These are phyloP conservation scores for Bonia amplexicaulis DNA, from an alignment of 176 grass and related monocot genomes.

Conservation along the genomic window DNA sequence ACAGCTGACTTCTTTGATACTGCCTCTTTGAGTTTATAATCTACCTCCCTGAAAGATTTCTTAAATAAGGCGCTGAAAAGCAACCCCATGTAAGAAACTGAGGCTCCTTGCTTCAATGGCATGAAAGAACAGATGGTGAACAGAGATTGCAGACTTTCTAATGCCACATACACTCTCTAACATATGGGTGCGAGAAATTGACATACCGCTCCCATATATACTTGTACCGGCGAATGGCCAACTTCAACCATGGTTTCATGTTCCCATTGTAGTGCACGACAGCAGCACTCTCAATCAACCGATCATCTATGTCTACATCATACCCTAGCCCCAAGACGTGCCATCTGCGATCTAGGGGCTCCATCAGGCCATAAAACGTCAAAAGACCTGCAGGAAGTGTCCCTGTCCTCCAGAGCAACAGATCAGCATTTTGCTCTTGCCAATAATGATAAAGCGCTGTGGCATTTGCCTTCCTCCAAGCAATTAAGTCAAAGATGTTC, in stretches of 20 bases:
- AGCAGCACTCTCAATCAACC: conserved; percentile 95
- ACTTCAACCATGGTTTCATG: conserved; percentile 97
- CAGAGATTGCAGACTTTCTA: conserved; percentile 41
- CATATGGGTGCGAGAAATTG: conserved; percentile 54
- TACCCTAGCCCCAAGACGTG: conserved; percentile 90
- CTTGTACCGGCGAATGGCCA: conserved; percentile 87
- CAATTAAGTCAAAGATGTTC: conserved; percentile 96
- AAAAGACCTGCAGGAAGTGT: conserved; percentile 85
- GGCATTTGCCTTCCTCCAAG: conserved; percentile 80
- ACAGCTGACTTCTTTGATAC: conserved; percentile 55
- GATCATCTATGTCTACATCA: conserved; percentile 86
- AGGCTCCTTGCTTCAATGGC: conserved; percentile 39
- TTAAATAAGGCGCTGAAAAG: conserved; percentile 47
- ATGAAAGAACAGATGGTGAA: conserved; percentile 30
- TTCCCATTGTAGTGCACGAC: conserved; percentile 93
- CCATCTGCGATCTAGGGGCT: conserved; percentile 96
- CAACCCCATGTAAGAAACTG: conserved; percentile 41
- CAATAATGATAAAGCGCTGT: conserved; percentile 88
- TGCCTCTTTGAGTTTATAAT: conserved; percentile 60
- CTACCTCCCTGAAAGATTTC: conserved; percentile 47
- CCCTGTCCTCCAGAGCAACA: conserved; percentile 75
- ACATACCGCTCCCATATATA: conserved; percentile 81
- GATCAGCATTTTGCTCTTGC: conserved; percentile 84
- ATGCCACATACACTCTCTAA: conserved; percentile 67
- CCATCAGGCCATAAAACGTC: conserved; percentile 86